These are phyloP conservation scores for Chaetomium cochliodes DNA, from an alignment of 495 filamentous ascomycete genomes.

Conservation along the genomic window DNA sequence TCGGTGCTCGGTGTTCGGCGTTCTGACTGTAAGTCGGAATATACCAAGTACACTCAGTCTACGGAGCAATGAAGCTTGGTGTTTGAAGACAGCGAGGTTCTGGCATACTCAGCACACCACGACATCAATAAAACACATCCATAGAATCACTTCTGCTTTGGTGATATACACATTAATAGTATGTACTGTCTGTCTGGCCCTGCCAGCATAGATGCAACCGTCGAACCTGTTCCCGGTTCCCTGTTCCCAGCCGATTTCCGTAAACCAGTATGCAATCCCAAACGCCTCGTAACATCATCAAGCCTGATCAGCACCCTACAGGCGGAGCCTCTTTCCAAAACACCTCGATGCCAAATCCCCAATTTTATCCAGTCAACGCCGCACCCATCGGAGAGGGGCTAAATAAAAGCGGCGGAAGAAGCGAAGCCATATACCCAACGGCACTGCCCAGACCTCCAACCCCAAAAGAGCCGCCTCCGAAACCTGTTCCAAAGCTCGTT, in stretches of 20 bases:
- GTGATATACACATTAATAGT: background rate
- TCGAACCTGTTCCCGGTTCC: background rate
- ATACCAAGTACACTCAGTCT: too few relatives aligned
- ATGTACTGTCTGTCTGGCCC: background rate
- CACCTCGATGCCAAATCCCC: background rate
- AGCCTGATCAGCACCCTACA: background rate
- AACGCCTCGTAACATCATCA: conserved; percentile 11
- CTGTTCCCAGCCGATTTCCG: background rate
- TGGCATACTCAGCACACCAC: too few relatives aligned
- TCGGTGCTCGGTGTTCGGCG: too few relatives aligned
- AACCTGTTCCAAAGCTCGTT: background rate
- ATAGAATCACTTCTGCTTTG: background rate
- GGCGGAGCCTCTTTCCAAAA: background rate
- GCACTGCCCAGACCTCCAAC: too few relatives aligned
- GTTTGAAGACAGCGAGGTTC: too few relatives aligned
- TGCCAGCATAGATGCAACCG: background rate
- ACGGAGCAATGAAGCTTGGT: too few relatives aligned
- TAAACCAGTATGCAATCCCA: background rate
- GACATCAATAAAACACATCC: too few relatives aligned
- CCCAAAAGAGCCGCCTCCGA: background rate
- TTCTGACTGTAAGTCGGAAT: too few relatives aligned
- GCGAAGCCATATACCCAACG: background rate
- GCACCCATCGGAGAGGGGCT: background rate
- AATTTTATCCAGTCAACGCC: background rate
- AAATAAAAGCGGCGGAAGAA: background rate